These are phyloP conservation scores for Mycena epipterygia DNA, from an alignment of 768 basidiomycete genomes.

Conservation along the genomic window DNA sequence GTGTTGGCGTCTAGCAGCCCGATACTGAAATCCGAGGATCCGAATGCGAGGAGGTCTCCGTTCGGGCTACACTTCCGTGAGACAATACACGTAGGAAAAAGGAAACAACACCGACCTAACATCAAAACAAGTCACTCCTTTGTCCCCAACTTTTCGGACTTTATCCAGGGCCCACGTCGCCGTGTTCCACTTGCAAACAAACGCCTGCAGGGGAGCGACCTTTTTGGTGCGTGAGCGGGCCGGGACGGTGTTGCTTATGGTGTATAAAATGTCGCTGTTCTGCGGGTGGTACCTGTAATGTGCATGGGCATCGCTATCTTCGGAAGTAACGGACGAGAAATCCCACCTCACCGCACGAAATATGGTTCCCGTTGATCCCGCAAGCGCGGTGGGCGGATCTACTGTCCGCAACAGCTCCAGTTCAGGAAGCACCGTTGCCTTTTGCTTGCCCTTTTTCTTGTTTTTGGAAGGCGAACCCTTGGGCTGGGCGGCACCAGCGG, in stretches of 20 bases:
- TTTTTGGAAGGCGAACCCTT: slow-evolving; percentile 41
- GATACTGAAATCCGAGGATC: slow-evolving; percentile 88
- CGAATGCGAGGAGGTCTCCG: slow-evolving; percentile 87
- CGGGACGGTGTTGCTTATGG: slow-evolving; percentile 77
- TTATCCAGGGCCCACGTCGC: slow-evolving; percentile 76
- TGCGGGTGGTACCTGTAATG: slow-evolving; percentile 69
- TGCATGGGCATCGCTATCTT: not conserved
- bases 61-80: slow-evolving; percentile 66
- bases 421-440: slow-evolving; percentile 43
- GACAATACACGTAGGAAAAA: slow-evolving; percentile 20
- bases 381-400: slow-evolving; percentile 65
- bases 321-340: not conserved
- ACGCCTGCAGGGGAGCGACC: slow-evolving; percentile 69
- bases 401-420: slow-evolving; percentile 65
- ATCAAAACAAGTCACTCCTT: slow-evolving; percentile 89
- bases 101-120: slow-evolving; percentile 72
- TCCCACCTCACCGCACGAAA: slow-evolving; percentile 76
- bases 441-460: slow-evolving; percentile 62
- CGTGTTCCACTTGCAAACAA: slow-evolving; percentile 81
- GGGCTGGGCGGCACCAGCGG: slow-evolving; percentile 42
- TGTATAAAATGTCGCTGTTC: slow-evolving; percentile 69
- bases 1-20: slow-evolving; percentile 86
- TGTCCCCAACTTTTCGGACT: slow-evolving; percentile 80
- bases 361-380: slow-evolving; percentile 61
- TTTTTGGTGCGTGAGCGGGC: slow-evolving; percentile 70